Evolutionary conservation across 2,329 filamentous ascomycete species (phyloP), one percentile per base, ranked within the genome.

Genomic region (Fusarium miscanthi): DNA sequence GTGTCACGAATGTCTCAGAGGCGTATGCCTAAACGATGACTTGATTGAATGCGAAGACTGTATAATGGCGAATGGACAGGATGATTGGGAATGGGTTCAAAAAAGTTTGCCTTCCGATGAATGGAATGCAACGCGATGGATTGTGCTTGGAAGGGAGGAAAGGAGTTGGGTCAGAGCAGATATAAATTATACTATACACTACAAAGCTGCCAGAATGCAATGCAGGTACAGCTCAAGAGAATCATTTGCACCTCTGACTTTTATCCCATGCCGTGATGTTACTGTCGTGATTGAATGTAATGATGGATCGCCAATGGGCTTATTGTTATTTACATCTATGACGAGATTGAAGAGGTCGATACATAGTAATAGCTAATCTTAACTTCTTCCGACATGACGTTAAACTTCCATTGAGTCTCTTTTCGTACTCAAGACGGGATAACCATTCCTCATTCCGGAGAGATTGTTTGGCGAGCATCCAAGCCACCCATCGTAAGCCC

Each of bases 141-240:
- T 49, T 59, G 53, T 74, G 43, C 30, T 65, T 48, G 61, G 31
- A 57, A 66, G 68, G 49, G 63, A 57, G 67, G 66, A 66, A 63
- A 57, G 67, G 64, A 68, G 65, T 67, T 52, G 54, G 49, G 62
- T 37, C 43, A 57, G 54, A 64, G 67, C 58, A 63, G 72, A 77
- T 77, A 76, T 73, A 76, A 48, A 74, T 56, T 76, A 77, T 73
- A 77, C 74, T 74, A 77, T 76, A 77, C 69, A 77, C 66, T 59
- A 69, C 69, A 61, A 63, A 66, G 67, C 75, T 66, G 65, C 67
- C 75, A 77, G 75, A 77, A 77, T 77, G 75, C 75, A 46, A 77
- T 67, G 66, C 61, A 59, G 71, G 74, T 75, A 77, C 66, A 59
- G 73, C 66, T 68, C 45, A 74, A 73, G 64, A 74, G 64, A 74